These are phyloP conservation scores for Monosporascus sp. DNA, from an alignment of 2,329 filamentous ascomycete genomes.

Conservation along the genomic window DNA sequence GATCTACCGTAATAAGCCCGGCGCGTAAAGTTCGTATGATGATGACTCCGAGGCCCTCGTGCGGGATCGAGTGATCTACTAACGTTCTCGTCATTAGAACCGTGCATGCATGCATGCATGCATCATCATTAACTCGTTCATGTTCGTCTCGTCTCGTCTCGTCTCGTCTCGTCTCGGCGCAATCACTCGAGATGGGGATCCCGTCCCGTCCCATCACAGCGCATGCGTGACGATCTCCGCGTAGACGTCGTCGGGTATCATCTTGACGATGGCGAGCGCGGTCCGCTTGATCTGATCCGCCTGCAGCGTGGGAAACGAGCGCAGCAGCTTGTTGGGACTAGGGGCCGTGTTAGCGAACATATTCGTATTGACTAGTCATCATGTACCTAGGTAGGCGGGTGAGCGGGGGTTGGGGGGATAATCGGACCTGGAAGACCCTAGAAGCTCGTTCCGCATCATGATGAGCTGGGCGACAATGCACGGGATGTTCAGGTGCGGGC, in stretches of 20 bases:
- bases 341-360: slow-evolving; percentile 20
- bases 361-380: neutral
- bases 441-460: slow-evolving; percentile 76
- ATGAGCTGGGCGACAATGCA: slow-evolving; percentile 96
- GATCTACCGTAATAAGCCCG: too few relatives aligned
- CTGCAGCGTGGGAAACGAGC: slow-evolving; percentile 79
- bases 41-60: too few relatives aligned
- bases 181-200: neutral
- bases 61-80: too few relatives aligned
- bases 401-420: too few relatives aligned
- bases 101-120: neutral
- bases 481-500: slow-evolving; percentile 87
- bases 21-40: too few relatives aligned
- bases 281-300: slow-evolving; percentile 79
- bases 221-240: slow-evolving; percentile 86
- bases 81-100: too few relatives aligned
- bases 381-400: neutral
- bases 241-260: slow-evolving; percentile 88
- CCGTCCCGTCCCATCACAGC: slow-evolving; percentile 42
- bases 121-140: too few relatives aligned
- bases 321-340: slow-evolving; percentile 88
- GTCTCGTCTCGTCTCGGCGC: too few relatives aligned
- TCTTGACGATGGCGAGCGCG: slow-evolving; percentile 79
- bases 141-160: too few relatives aligned
- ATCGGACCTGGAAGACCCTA: slow-evolving; percentile 75